These are phyloP conservation scores for Kodamaea restingae DNA, from an alignment of 805 yeast genomes.

Conservation along the genomic window DNA sequence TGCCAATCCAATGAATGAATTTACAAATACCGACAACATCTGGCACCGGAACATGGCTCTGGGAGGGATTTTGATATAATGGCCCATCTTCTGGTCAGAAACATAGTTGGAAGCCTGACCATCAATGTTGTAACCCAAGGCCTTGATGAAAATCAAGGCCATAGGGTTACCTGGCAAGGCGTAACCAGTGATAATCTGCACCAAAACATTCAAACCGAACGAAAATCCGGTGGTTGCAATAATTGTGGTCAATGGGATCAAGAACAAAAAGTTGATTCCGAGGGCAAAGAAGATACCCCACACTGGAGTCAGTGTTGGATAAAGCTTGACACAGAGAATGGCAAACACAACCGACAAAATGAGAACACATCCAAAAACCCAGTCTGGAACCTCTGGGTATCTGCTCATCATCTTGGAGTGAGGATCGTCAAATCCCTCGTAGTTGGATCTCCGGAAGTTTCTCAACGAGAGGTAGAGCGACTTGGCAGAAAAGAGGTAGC, in stretches of 20 bases:
- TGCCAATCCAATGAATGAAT: conserved; percentile 21
- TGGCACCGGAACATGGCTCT: conserved; percentile 48
- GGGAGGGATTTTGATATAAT: conserved; percentile 63
- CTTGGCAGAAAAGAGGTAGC: conserved; percentile 12
- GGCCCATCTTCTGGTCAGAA: conserved; percentile 59
- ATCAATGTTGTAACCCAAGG: conserved; percentile 54
- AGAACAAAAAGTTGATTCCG: conserved; percentile 29
- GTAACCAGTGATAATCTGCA: conserved; percentile 35
- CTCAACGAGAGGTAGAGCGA: conserved; percentile 14
- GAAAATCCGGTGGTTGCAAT: conserved; percentile 29
- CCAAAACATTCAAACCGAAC: conserved; percentile 34
- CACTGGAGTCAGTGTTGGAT: conserved; percentile 33
- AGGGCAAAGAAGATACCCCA: conserved; percentile 35
- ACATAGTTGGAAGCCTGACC: conserved; percentile 54
- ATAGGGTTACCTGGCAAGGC: conserved; percentile 35
- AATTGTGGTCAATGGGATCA: conserved; percentile 30
- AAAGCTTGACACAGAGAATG: conserved; percentile 28
- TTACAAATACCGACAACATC: conserved; percentile 19
- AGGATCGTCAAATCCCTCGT: conserved; percentile 32
- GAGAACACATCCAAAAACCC: conserved; percentile 24
- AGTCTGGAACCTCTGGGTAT: conserved; percentile 35
- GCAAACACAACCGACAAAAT: conserved; percentile 28
- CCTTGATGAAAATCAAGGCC: conserved; percentile 48
- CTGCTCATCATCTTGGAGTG: conserved; percentile 30
- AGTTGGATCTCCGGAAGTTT: conserved; percentile 22